These are phyloP conservation scores for Russula virescens DNA, from an alignment of 768 basidiomycete species.

Conservation along the genomic window DNA sequence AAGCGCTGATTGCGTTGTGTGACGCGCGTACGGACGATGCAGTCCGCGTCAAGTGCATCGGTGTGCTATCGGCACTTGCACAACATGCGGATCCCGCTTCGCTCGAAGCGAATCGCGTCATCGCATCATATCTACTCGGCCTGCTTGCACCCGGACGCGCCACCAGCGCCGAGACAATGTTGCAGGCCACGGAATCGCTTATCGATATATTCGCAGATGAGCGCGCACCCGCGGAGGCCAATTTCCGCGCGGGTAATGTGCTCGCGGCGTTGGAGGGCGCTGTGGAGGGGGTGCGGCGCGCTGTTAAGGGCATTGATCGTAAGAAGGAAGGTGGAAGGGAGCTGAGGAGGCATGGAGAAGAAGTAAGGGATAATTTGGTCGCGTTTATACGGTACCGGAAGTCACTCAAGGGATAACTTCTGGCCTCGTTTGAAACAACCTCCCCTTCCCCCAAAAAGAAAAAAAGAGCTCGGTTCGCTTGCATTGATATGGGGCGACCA, in stretches of 20 bases:
- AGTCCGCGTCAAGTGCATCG: slow-evolving; percentile 72
- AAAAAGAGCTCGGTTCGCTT: background rate
- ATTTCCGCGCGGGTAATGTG: slow-evolving; percentile 63
- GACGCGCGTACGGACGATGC: slow-evolving; percentile 47
- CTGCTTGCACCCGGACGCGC: slow-evolving; percentile 38
- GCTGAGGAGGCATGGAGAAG: slow-evolving; percentile 63
- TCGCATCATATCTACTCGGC: slow-evolving; percentile 61
- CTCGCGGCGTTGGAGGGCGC: slow-evolving; percentile 50
- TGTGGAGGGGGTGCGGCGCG: slow-evolving; percentile 56
- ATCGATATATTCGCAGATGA: slow-evolving; percentile 96
- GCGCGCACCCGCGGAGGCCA: slow-evolving; percentile 66
- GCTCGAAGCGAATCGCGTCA: slow-evolving; percentile 62
- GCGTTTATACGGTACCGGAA: slow-evolving; percentile 73
- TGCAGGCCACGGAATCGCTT: slow-evolving; percentile 75
- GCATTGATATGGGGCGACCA: background rate
- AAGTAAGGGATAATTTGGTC: slow-evolving; percentile 66
- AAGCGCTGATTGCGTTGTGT: slow-evolving; percentile 61
- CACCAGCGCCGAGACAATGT: slow-evolving; percentile 57
- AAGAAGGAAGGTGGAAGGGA: slow-evolving; percentile 63
- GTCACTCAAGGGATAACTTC: slow-evolving; percentile 40
- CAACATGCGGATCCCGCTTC: slow-evolving; percentile 48
- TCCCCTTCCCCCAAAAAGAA: background rate
- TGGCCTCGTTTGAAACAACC: background rate
- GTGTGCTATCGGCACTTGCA: slow-evolving; percentile 80
- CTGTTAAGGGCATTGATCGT: slow-evolving; percentile 59